A percentile compares a stretch with the other conserved stretches of the same genome.
Conservation (phyloP, 169 alveolate species). For the Plasmodium ovale region DNA sequence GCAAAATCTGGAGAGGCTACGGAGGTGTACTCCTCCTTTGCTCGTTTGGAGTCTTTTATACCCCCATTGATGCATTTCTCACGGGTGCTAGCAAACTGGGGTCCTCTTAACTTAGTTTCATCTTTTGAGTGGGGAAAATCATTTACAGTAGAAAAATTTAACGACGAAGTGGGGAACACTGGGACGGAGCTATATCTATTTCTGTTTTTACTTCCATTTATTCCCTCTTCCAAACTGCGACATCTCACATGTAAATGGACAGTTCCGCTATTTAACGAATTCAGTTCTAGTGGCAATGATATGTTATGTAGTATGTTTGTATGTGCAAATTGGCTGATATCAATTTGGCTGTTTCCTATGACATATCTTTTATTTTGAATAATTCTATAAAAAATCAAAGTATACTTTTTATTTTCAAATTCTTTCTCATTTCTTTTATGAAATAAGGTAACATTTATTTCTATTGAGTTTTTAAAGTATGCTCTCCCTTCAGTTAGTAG, state of each 20-base stretch:
- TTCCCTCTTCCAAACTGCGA: background rate
- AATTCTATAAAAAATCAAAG: background rate
- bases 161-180: too few relatives aligned
- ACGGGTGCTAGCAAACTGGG: too few relatives aligned
- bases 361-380: background rate
- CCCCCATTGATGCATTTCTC: too few relatives aligned
- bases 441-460: background rate
- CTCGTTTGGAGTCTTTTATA: too few relatives aligned
- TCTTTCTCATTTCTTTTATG: slow-evolving; percentile 6
- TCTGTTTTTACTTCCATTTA: background rate
- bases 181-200: background rate
- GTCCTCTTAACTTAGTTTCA: too few relatives aligned
- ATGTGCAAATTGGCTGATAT: slow-evolving; percentile 6
- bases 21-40: too few relatives aligned
- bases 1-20: too few relatives aligned
- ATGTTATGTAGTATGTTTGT: background rate
- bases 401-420: background rate
- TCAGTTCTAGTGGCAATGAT: background rate
- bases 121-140: too few relatives aligned
- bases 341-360: slow-evolving; percentile 10
- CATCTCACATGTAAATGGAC: background rate
- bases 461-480: slow-evolving; percentile 5
- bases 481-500: background rate
- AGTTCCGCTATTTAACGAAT: background rate
- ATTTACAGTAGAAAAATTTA: too few relatives aligned